phyloP scores from a whole-genome alignment of 164 flowering plant genomes.

The Euptelea pleiosperma region DNA sequence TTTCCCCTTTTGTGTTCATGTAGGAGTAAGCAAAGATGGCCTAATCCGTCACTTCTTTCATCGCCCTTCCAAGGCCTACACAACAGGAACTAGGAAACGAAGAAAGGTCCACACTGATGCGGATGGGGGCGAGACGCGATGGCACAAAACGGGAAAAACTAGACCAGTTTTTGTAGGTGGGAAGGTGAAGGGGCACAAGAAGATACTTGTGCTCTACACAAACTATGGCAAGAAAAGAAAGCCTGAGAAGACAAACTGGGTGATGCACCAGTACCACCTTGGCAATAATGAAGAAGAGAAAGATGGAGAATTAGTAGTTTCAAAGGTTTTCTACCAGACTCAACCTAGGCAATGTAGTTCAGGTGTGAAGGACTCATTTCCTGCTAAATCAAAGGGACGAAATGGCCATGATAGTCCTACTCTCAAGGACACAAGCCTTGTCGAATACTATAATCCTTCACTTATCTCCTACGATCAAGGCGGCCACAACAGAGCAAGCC shows the following conservation, averaged over 20 bases:
- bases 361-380: slow-evolving; percentile 15
- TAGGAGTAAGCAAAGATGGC: slow-evolving; percentile 79
- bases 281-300: slow-evolving; percentile 77
- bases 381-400: slow-evolving; percentile 16
- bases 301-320: slow-evolving; percentile 73
- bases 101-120: slow-evolving; percentile 61
- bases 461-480: slow-evolving; percentile 34
- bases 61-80: slow-evolving; percentile 80
- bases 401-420: slow-evolving; percentile 12
- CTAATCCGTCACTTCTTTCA: slow-evolving; percentile 76
- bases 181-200: slow-evolving; percentile 61
- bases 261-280: slow-evolving; percentile 84
- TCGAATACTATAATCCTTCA: slow-evolving; percentile 30
- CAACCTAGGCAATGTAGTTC: slow-evolving; percentile 77
- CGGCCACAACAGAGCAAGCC: slow-evolving; percentile 23
- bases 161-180: slow-evolving; percentile 49
- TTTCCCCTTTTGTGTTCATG: background rate
- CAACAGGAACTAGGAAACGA: slow-evolving; percentile 74
- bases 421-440: slow-evolving; percentile 21
- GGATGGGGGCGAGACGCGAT: slow-evolving; percentile 68
- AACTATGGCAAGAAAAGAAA: slow-evolving; percentile 71
- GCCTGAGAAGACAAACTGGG: slow-evolving; percentile 89
- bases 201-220: slow-evolving; percentile 77
- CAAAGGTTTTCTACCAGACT: slow-evolving; percentile 79
- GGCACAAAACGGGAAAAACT: slow-evolving; percentile 91